These are phyloP conservation scores for Ilyonectria mors-panacis DNA, from an alignment of 2,329 filamentous ascomycete genomes.

Conservation along the genomic window DNA sequence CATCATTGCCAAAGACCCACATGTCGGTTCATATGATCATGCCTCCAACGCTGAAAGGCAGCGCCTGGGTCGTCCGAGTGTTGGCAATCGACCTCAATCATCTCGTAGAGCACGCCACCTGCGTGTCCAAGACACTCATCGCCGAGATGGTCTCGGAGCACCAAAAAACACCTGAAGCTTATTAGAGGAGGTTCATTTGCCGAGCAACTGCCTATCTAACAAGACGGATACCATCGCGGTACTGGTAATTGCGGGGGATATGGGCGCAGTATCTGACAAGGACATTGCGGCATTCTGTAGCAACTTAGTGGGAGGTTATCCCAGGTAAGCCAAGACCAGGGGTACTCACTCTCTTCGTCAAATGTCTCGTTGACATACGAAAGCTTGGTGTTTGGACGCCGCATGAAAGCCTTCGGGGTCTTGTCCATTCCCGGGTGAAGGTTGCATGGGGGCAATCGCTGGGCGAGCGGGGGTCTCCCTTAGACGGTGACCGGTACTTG, in stretches of 20 bases:
- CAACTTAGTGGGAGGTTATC: conserved; percentile 19
- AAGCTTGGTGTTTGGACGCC: neutral
- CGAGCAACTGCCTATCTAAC: conserved; percentile 43
- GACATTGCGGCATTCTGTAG: conserved; percentile 61
- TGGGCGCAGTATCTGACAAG: conserved; percentile 61
- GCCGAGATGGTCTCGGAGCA: conserved; percentile 60
- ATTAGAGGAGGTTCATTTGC: conserved; percentile 6
- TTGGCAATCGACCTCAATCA: conserved; percentile 62
- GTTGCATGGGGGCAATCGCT: neutral
- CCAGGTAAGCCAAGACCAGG: neutral
- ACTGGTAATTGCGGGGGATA: conserved; percentile 62
- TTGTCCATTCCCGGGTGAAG: conserved; percentile 7
- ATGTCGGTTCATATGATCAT: conserved; percentile 61
- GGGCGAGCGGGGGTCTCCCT: neutral
- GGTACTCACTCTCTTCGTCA: conserved; percentile 45
- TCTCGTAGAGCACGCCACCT: conserved; percentile 62
- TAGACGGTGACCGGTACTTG: conserved; percentile 15
- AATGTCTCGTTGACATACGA: conserved; percentile 26
- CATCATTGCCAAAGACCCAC: conserved; percentile 44
- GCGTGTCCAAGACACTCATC: conserved; percentile 61
- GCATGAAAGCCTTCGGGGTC: conserved; percentile 5
- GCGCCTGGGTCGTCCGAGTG: conserved; percentile 61
- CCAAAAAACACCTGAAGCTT: conserved; percentile 55
- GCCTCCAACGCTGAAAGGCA: conserved; percentile 63
- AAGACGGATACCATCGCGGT: conserved; percentile 61